These are phyloP conservation scores for Arbutus unedo DNA, from an alignment of 148 eudicot genomes.

Conservation along the genomic window DNA sequence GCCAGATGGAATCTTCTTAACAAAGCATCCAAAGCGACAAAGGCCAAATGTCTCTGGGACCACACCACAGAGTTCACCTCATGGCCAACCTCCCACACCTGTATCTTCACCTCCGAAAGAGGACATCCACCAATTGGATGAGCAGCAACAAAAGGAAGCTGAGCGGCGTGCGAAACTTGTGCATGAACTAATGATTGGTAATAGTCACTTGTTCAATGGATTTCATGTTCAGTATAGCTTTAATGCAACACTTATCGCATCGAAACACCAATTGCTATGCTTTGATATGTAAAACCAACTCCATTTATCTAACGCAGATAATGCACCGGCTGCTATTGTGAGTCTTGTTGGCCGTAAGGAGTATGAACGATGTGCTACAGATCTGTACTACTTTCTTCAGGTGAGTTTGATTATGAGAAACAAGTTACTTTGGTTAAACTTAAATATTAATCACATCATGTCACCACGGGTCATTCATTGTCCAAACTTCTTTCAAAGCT, in stretches of 20 bases:
- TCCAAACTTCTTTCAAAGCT: background rate
- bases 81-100: conserved; percentile 40
- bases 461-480: background rate
- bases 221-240: background rate
- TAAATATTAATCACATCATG: background rate
- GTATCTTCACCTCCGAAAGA: conserved; percentile 46
- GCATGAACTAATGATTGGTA: conserved; percentile 85
- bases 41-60: conserved; percentile 43
- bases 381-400: conserved; percentile 95
- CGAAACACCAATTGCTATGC: background rate
- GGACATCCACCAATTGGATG: conserved; percentile 41
- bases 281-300: conserved; percentile 1
- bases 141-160: conserved; percentile 65
- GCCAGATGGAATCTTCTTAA: conserved; percentile 97
- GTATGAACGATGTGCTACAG: conserved; percentile 93
- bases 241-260: background rate
- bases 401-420: conserved; percentile 30
- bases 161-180: conserved; percentile 79
- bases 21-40: conserved; percentile 82
- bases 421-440: background rate
- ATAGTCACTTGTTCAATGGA: background rate
- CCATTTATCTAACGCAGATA: conserved; percentile 45
- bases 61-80: conserved; percentile 41
- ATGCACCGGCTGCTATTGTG: conserved; percentile 85
- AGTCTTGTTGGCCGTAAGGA: conserved; percentile 92